Conservation (phyloP, 108 stramenopile species). For the Skeletonema grethae region DNA sequence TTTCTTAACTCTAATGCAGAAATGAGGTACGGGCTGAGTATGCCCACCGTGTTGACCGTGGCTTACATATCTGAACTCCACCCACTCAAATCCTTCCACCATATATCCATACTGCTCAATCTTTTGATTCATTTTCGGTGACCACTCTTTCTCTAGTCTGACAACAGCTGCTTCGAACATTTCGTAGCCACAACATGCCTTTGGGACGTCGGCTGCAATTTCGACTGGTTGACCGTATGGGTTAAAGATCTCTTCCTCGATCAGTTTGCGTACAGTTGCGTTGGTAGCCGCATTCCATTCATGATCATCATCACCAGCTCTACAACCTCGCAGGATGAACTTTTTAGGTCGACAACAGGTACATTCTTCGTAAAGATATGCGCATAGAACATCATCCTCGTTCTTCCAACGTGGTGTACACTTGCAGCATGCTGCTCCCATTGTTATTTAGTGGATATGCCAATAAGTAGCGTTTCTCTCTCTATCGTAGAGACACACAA, state of each 20-base stretch:
- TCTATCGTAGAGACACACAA: no score
- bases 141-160: slow-evolving; percentile 10
- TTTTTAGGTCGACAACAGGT: slow-evolving; percentile 3
- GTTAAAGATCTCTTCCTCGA: slow-evolving; percentile 7
- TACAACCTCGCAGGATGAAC: slow-evolving; percentile 1
- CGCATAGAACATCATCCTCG: slow-evolving; percentile 2
- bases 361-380: slow-evolving; percentile 5
- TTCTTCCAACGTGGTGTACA: slow-evolving; percentile 3
- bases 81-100: neutral
- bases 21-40: slow-evolving; percentile 5
- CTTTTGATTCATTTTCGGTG: slow-evolving; percentile 6
- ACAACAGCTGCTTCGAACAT: slow-evolving; percentile 11
- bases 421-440: slow-evolving; percentile 7
- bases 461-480: no score
- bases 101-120: slow-evolving; percentile 3
- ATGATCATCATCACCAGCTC: neutral
- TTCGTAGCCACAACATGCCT: slow-evolving; percentile 9
- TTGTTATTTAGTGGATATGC: neutral
- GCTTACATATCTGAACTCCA: neutral
- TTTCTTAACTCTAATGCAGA: slow-evolving; percentile 14
- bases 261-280: slow-evolving; percentile 2
- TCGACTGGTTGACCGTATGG: slow-evolving; percentile 9
- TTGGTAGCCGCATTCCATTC: slow-evolving; percentile 7
- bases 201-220: slow-evolving; percentile 3
- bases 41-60: neutral